Base-by-base conservation (phyloP, 2,329 filamentous ascomycete species). In the Claviceps purpurea region DNA sequence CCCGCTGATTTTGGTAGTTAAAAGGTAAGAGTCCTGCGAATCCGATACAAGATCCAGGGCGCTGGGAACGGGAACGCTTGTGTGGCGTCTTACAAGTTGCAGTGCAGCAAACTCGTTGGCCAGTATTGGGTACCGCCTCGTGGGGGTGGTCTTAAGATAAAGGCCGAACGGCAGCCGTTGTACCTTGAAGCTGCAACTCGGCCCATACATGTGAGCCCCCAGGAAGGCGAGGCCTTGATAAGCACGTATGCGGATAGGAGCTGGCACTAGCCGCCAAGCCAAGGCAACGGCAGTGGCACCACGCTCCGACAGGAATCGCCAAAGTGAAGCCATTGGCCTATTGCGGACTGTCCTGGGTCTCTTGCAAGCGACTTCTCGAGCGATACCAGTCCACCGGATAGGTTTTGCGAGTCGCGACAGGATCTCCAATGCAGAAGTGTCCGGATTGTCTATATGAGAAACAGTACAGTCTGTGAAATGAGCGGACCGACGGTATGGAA, bases 121-220 rank as follows among this genome's bases (percentile, higher is more conserved):
- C 47, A 52, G n/a, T n/a, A n/a, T n/a, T n/a, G n/a, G n/a, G n/a
- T n/a, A 37, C 11, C n/a, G 0, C 7, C 3, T 2, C 5, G 16
- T 5, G 3, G 0, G 1, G 13, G 18, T 22, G 3, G 26, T 44
- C 52, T 57, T 60, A 34, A 57, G 18, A 40, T 58, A 57, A 39
- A 60, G 49, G 4, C 58, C 57, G 48, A 59, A 57, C 5, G 57
- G 57, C 39, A 60, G 50, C 13, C 46, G 51, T 50, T 59, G 58
- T 24, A 58, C 57, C 1, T 54, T 46, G 14, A 55, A 34, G 45
- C 54, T 56, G 40, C 18, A 43, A 20, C 51, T 52, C 30, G 48
- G 24, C 16, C 55, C 56, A 52, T 57, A 58, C 39, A 59, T 49
- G 18, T 24, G 38, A 20, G 6, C 8, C 1, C 39, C 48, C 5